Evolutionary conservation across 257 asterid species (phyloP).

Genomic region (Solanum virginianum): DNA sequence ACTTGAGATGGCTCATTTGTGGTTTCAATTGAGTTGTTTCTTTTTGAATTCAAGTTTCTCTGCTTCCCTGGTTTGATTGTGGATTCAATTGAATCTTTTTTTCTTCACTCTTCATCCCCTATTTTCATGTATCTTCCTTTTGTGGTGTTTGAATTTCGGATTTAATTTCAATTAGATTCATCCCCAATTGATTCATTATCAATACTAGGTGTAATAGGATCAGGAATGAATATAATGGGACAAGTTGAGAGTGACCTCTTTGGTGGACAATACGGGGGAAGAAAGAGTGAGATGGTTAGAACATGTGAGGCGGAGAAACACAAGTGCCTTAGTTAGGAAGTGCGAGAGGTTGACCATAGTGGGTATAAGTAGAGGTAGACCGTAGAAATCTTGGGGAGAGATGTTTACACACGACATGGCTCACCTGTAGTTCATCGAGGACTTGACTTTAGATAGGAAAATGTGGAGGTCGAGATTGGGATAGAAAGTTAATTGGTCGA

Average conservation of each 20-base stretch:
- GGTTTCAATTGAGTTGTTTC: too few relatives aligned
- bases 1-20: too few relatives aligned
- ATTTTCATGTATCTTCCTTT: too few relatives aligned
- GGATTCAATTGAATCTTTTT: too few relatives aligned
- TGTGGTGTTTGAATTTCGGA: too few relatives aligned
- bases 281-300: background rate
- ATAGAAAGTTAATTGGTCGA: background rate
- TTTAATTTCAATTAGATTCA: too few relatives aligned
- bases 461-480: background rate
- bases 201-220: background rate
- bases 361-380: background rate
- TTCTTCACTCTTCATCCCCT: too few relatives aligned
- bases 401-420: background rate
- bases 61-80: too few relatives aligned
- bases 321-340: background rate
- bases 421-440: background rate
- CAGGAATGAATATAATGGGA: background rate
- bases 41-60: too few relatives aligned
- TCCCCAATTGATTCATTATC: too few relatives aligned
- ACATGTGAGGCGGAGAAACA: background rate
- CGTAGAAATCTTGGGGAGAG: background rate
- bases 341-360: background rate
- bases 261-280: background rate
- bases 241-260: background rate
- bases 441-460: background rate